Conservation (phyloP, 306 rosid genomes). For the Glycine latifolia region DNA sequence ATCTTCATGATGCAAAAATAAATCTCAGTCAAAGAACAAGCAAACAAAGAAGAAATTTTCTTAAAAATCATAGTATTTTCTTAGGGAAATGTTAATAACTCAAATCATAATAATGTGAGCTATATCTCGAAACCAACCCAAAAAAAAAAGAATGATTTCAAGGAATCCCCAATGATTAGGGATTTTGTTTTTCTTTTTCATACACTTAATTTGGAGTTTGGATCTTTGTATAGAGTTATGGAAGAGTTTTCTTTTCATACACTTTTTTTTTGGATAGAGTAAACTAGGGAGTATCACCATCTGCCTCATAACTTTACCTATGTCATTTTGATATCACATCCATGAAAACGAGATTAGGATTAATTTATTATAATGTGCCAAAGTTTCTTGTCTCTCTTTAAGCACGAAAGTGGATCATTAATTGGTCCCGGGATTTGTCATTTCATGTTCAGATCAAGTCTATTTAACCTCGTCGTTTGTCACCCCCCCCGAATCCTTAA, state of each 20-base stretch:
- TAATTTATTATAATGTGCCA: neutral
- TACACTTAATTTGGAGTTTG: neutral
- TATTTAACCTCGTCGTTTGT: constrained; percentile 9
- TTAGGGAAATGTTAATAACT: neutral
- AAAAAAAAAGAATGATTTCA: neutral
- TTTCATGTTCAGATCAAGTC: constrained; percentile 26
- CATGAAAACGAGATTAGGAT: constrained; percentile 18
- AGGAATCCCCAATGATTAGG: neutral
- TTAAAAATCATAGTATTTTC: neutral
- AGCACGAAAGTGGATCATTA: neutral
- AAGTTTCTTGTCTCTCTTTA: neutral
- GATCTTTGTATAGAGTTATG: neutral
- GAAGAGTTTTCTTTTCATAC: neutral
- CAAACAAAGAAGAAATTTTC: neutral
- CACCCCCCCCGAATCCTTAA: constrained; percentile 17
- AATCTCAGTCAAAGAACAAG: neutral
- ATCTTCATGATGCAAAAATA: neutral
- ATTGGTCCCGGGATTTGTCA: constrained; percentile 17
- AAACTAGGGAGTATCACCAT: neutral
- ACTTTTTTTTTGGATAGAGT: neutral
- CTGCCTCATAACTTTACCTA: neutral
- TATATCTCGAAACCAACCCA: neutral
- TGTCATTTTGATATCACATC: constrained; percentile 18
- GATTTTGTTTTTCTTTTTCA: neutral
- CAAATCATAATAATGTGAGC: neutral